A percentile compares a stretch with the other conserved stretches of the same genome.
Evolutionary conservation across 352 stramenopile genomes (phyloP).

Genomic region (Pythium folliculosum): DNA sequence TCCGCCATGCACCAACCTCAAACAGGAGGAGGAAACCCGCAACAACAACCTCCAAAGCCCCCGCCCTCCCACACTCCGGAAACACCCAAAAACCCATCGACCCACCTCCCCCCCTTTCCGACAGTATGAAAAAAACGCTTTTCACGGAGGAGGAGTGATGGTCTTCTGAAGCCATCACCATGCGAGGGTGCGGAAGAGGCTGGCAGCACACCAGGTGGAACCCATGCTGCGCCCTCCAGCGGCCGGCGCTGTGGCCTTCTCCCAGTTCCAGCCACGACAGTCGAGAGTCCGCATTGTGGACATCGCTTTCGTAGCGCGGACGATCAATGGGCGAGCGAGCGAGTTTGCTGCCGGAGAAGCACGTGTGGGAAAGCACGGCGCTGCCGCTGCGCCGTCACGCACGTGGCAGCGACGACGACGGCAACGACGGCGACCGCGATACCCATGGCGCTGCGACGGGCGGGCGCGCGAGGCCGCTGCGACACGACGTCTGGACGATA

Average conservation of each 20-base stretch:
- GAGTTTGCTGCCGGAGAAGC: slow-evolving; percentile 32
- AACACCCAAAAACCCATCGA: slow-evolving; percentile 27
- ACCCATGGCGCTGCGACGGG: background rate
- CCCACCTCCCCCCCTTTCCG: background rate
- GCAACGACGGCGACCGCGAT: slow-evolving; percentile 8
- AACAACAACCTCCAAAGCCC: slow-evolving; percentile 19
- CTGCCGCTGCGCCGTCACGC: slow-evolving; percentile 3
- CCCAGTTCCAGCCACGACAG: no score
- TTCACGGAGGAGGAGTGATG: slow-evolving; percentile 18
- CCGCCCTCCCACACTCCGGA: slow-evolving; percentile 15
- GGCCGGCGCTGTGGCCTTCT: no score
- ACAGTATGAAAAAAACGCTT: background rate
- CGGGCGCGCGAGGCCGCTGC: slow-evolving; percentile 31
- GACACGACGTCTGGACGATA: slow-evolving; percentile 71
- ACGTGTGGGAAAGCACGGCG: slow-evolving; percentile 37
- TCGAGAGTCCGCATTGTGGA: background rate
- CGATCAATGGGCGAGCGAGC: slow-evolving; percentile 24
- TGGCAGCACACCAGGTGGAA: background rate
- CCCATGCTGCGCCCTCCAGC: no score
- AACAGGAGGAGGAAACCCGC: background rate
- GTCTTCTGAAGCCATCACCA: slow-evolving; percentile 10
- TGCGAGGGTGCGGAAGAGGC: background rate
- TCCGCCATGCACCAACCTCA: slow-evolving; percentile 32
- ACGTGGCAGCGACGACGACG: slow-evolving; percentile 14
- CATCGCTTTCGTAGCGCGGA: background rate